Conservation (phyloP, 106 monocot genomes). For the Ottelia alismoides region DNA sequence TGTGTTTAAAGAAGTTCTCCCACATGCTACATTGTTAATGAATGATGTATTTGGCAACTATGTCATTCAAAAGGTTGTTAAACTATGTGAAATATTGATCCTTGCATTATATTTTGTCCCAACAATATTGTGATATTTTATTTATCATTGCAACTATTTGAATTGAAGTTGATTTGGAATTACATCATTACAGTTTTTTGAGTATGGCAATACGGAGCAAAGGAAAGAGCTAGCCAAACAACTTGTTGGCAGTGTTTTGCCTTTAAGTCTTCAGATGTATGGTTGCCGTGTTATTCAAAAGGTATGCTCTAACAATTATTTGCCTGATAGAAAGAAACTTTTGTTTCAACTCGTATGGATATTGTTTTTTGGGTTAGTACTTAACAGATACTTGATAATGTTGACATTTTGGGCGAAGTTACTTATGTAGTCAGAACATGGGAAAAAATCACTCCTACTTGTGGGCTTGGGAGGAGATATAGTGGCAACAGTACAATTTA, state of each 20-base stretch:
- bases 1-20: slow-evolving; percentile 87
- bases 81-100: too few species aligned
- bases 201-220: slow-evolving; percentile 73
- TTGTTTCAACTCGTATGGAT: background rate
- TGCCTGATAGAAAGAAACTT: background rate
- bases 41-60: slow-evolving; percentile 98
- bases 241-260: slow-evolving; percentile 55
- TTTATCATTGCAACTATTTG: too few species aligned
- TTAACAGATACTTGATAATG: too few species aligned
- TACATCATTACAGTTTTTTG: slow-evolving; percentile 72
- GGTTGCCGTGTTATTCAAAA: slow-evolving; percentile 98
- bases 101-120: too few species aligned
- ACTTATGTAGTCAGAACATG: too few species aligned
- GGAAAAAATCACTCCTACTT: too few species aligned
- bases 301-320: slow-evolving; percentile 18
- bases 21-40: slow-evolving; percentile 78
- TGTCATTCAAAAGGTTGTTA: slow-evolving; percentile 85
- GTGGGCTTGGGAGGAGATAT: too few species aligned
- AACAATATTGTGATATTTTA: too few species aligned
- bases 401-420: too few species aligned
- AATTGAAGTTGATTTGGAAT: too few species aligned
- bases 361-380: too few species aligned
- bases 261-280: slow-evolving; percentile 95
- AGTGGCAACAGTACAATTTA: too few species aligned
- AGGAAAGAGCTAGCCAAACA: slow-evolving; percentile 79